These are phyloP conservation scores for Fraxinus baroniana DNA, from an alignment of 305 asterid genomes.

Conservation along the genomic window DNA sequence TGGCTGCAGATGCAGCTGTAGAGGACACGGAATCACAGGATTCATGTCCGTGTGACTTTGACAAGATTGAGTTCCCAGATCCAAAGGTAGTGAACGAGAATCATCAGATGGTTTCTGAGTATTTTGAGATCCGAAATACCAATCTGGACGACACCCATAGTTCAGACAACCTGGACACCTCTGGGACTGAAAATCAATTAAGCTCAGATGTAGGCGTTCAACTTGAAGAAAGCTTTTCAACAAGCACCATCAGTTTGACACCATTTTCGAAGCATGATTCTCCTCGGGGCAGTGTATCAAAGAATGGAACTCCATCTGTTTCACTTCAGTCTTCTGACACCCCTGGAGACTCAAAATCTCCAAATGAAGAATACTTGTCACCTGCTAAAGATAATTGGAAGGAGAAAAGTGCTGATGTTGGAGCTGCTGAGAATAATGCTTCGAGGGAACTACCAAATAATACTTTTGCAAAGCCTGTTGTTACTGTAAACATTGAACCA, in stretches of 20 bases:
- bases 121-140: conserved; percentile 33
- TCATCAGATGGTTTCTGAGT: conserved; percentile 50
- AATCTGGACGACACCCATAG: conserved; percentile 35
- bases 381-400: conserved; percentile 34
- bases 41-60: conserved; percentile 30
- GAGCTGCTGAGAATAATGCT: conserved; percentile 32
- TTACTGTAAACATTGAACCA: conserved; percentile 28
- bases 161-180: conserved; percentile 33
- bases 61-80: conserved; percentile 57
- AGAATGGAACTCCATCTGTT: conserved; percentile 33
- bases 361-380: conserved; percentile 29
- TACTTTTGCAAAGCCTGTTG: conserved; percentile 29
- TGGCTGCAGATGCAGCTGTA: conserved; percentile 14
- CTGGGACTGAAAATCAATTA: conserved; percentile 40
- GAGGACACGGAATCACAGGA: conserved; percentile 26
- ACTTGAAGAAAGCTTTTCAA: conserved; percentile 26
- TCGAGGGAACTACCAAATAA: conserved; percentile 21
- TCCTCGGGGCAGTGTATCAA: conserved; percentile 43
- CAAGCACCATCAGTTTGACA: conserved; percentile 12
- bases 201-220: conserved; percentile 32
- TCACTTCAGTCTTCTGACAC: conserved; percentile 41
- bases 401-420: conserved; percentile 25
- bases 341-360: conserved; percentile 34
- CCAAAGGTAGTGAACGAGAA: conserved; percentile 46
- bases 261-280: conserved; percentile 30